Base-by-base conservation (phyloP, 192 early-diverging fungal species). In the Linnemannia schmuckeri region DNA sequence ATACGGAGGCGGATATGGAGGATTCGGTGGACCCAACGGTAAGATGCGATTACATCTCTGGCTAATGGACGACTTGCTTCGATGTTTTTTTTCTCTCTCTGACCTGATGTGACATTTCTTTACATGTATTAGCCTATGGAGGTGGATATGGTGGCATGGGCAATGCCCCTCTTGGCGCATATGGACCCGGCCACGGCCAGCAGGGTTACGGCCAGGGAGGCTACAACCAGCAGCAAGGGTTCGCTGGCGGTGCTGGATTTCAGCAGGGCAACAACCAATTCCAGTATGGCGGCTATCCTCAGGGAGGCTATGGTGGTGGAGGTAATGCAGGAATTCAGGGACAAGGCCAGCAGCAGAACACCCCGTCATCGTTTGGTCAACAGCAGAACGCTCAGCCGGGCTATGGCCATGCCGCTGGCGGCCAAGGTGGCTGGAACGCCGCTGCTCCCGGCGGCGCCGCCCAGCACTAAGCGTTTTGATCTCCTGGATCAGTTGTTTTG, bases 61-160 rank as follows among this genome's bases (percentile, higher is more conserved):
- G 37, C 37, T 37, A 3, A 37, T 37, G 37, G 37, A 37, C 37
- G 37, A 2, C 37, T 37, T 37, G 37, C 3, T 37, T 37, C 37
- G 37, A 37, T 37, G 37, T 37, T 37, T 2, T 37, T 37, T 37
- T 2, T 37, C 37, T 37, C 37, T 37, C 37, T 37, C 49, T 30
- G 27, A n/a, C 18, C 27, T 40, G 30, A 49, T 3, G 2, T 44
- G 42, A 10, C 15, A 13, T 46, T 41, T 66, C 9, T 57, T 61
- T 75, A 10, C 12, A 3, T 44, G 20, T 15, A 22, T 6, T 66
- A 82, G 81, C 81, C 33, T 82, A 77, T 72, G 77, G 77, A 9
- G 88, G 84, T 70, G 88, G 82, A 57, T 82, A 71, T 76, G 77
- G 74, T 35, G 79, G 81, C 44, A 82, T 89, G 79, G 66, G 82